Evolutionary conservation across 768 basidiomycete species (phyloP), one percentile per base, ranked within the genome.

Genomic region (Cyclocybe cylindracea): DNA sequence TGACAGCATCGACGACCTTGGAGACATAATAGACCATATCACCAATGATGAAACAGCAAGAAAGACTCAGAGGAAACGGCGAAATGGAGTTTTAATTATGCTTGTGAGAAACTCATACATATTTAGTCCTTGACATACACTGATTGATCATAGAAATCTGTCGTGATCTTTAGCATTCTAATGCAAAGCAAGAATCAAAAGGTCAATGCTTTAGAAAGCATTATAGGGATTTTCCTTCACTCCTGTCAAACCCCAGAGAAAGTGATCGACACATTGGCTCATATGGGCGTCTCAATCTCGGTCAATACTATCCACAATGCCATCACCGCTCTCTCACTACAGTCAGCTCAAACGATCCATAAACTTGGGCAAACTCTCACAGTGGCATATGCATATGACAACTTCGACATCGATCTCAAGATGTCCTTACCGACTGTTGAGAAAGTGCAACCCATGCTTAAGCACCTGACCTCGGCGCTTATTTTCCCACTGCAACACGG

Each of bases 321-420:
- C 1, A 50, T 61, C 10, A 14, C 14, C 10, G 51, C 42, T 4
- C 50, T 68, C 9, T 65, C 61, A 0, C 10, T 24, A 4, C 51
- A 64, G 33, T 19, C 62, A 2, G n/a, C 10, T 4, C 7, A 34
- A 7, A 38, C 2, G 10, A 33, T 62, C 7, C 35, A 31, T 5
- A 34, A 47, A 10, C 34, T 60, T 1, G 64, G 48, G 4, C 50
- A 55, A 24, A 57, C 62, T 5, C 16, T 62, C 0, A 24, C 44
- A 2, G 44, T 48, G 5, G 40, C 37, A 2, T 63, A 56, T 44
- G 59, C 59, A 1, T 65, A 65, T 40, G 60, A 68, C 46, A 68
- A 66, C 41, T 59, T 65, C 49, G 61, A 68, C 44, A 51, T 66
- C n/a, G 46, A 66, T 34, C 40, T 68, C 11, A 57, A 59, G 38